Base-by-base conservation (phyloP, 768 basidiomycete genomes). In the Trametes cubensis region DNA sequence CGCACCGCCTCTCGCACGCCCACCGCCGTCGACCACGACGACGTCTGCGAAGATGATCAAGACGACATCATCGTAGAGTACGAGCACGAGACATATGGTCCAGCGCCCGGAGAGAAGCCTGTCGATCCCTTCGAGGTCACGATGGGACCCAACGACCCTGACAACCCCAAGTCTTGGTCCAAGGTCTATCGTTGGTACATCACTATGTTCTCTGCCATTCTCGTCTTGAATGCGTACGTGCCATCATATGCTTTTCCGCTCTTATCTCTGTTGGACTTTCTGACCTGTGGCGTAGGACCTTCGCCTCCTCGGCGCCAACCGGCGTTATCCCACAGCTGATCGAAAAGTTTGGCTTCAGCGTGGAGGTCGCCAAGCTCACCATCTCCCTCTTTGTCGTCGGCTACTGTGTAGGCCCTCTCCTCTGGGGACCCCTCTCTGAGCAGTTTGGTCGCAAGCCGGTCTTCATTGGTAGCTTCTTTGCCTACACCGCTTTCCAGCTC, bases 301-400 rank as follows among this genome's bases (percentile, higher is more conserved):
- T 86, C 68, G 80, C 87, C 17, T 86, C 85, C 63, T 81, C 85
- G 17, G 83, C 83, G 0, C 84, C 86, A 1, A 77, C 83, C 23
- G 79, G 82, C 6, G 76, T 85, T 56, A 72, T 82, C 38, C 70
- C 73, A 2, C 68, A 77, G 18, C 68, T 89, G 39, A 76, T 76
- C 62, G 59, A 76, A 10, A 71, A 83, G 40, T 86, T 86, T 61
- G 64, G 74, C 14, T 77, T 88, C 68, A 79, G 81, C 7, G n/a
- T 73, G 28, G 85, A 83, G 67, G 77, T 85, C 28, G 84, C 76
- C 6, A 79, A 77, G 11, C 76, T 88, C 50, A 82, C 81, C 0
- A 78, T 88, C 38, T 81, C 87, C 3, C 78, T 89, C 5, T 89
- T 88, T 70, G 81, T 89, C 15, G 79, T 78, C 21, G 87, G 87